Base-by-base conservation (phyloP, 2,329 filamentous ascomycete species). In the Orbilia ellipsospora region DNA sequence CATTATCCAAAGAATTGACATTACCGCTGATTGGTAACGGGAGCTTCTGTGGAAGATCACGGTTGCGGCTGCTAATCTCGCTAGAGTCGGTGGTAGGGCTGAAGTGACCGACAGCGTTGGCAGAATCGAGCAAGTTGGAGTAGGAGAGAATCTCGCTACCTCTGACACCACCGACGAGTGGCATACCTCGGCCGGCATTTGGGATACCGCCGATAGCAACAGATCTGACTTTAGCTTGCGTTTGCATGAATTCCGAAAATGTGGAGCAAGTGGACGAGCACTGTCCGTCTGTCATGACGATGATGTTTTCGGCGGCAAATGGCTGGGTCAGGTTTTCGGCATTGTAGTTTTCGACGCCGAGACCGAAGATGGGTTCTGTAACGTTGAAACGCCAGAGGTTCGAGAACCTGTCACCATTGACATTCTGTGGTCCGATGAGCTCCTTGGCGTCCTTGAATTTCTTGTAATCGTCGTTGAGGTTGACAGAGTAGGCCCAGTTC, bases 201-300 rank as follows among this genome's bases (percentile, higher is more conserved):
- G 82, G 20, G n/a, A 65, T 82, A 2, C 87, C 87, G 26, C 87
- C 87, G 70, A 87, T 82, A 4, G 85, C 85, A 63, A 85, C 83
- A 3, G 84, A 85, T 81, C 85, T 85, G n/a, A 88, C 85, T 40
- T 85, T 84, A 20, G 83, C 86, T 73, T 87, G 83, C 26, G 84
- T 80, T 23, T 84, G 84, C 78, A 89, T 82, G 78, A 88, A 84
- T 77, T 89, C 86, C 10, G 84, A 83, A 75, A 88, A 87, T 2
- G 88, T 82, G 2, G 86, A 85, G 81, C 88, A 89, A 1, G 87
- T 87, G 0, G 86, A 88, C 20, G 85, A 85, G 80, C 88, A 89
- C 78, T 85, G 84, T 40, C 87, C 87, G 78, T 89, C 88, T 61
- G 86, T 85, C n/a, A 89, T 82, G 16, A 89, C 81, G 48, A 89